These are phyloP conservation scores for Calophaca sinica DNA, from an alignment of 306 rosid species.

Conservation along the genomic window DNA sequence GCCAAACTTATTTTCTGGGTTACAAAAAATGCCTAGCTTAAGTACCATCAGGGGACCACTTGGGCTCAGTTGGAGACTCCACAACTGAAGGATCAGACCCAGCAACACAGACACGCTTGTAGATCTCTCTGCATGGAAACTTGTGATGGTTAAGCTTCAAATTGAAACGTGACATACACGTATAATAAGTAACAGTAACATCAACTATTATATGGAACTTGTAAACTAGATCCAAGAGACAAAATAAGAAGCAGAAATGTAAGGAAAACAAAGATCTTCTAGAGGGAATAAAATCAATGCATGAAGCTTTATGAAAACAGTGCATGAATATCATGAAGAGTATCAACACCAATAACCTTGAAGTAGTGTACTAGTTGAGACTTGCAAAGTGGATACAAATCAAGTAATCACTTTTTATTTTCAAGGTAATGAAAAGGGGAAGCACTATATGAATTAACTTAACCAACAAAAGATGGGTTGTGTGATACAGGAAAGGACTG, in stretches of 20 bases:
- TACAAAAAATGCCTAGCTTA: constrained; percentile 27
- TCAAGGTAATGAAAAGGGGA: too few species aligned
- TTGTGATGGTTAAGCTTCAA: constrained; percentile 34
- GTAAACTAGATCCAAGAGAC: constrained; percentile 16
- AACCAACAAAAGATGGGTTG: too few species aligned
- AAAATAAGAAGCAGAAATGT: constrained; percentile 30
- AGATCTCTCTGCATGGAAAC: constrained; percentile 66
- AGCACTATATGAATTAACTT: too few species aligned
- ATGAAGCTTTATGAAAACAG: constrained; percentile 25
- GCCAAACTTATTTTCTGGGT: neutral
- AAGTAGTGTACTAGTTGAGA: neutral
- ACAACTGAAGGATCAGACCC: constrained; percentile 70
- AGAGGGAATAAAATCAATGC: neutral
- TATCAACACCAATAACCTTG: constrained; percentile 28
- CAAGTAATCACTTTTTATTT: too few species aligned
- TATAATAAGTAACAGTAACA: constrained; percentile 12
- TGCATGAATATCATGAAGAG: constrained; percentile 26
- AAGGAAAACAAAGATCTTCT: neutral
- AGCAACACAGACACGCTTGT: constrained; percentile 71
- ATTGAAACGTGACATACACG: constrained; percentile 26
- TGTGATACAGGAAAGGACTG: too few species aligned
- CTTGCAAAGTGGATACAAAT: too few species aligned
- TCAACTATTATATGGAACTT: constrained; percentile 14
- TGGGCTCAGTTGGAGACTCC: constrained; percentile 95
- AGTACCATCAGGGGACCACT: constrained; percentile 91